A percentile compares a stretch with the other conserved stretches of the same genome.
Evolutionary conservation across 2,329 filamentous ascomycete species (phyloP).

Genomic region (Fusarium sp.): DNA sequence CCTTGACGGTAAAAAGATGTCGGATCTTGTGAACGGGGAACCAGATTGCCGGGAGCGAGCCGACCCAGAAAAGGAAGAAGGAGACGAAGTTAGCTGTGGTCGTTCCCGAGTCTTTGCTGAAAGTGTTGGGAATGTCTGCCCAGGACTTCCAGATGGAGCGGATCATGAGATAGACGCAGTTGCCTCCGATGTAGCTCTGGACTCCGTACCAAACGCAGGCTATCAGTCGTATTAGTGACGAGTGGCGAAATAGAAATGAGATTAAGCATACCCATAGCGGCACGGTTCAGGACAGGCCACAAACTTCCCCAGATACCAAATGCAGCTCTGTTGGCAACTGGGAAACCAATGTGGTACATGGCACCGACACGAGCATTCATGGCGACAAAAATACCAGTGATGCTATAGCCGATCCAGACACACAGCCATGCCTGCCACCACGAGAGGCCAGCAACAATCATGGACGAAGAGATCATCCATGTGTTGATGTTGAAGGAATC

Average conservation of each 20-base stretch:
- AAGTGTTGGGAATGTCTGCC: conserved; percentile 74
- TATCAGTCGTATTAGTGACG: conserved; percentile 36
- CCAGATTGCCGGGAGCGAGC: conserved; percentile 85
- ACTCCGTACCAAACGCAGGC: conserved; percentile 91
- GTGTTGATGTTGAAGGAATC: conserved; percentile 92
- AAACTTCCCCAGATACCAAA: conserved; percentile 91
- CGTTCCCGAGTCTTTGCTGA: conserved; percentile 73
- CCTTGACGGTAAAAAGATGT: conserved; percentile 91
- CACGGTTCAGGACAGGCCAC: conserved; percentile 90
- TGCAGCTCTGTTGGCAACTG: conserved; percentile 79
- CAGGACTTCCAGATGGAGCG: conserved; percentile 81
- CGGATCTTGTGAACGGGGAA: conserved; percentile 90
- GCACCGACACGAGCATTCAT: conserved; percentile 86
- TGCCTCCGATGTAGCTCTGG: conserved; percentile 84
- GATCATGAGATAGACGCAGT: conserved; percentile 91
- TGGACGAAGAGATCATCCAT: conserved; percentile 91
- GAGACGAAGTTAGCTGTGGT: conserved; percentile 80
- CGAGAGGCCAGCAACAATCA: conserved; percentile 80
- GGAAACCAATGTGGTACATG: conserved; percentile 89
- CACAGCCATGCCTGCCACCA: conserved; percentile 96
- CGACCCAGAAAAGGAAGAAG: conserved; percentile 89
- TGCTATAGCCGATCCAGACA: conserved; percentile 86
- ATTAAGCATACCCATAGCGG: conserved; percentile 71
- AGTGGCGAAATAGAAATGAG: neutral
- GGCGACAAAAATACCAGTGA: conserved; percentile 80